Conservation (phyloP, 2,329 filamentous ascomycete species). For the Fusarium piperis region DNA sequence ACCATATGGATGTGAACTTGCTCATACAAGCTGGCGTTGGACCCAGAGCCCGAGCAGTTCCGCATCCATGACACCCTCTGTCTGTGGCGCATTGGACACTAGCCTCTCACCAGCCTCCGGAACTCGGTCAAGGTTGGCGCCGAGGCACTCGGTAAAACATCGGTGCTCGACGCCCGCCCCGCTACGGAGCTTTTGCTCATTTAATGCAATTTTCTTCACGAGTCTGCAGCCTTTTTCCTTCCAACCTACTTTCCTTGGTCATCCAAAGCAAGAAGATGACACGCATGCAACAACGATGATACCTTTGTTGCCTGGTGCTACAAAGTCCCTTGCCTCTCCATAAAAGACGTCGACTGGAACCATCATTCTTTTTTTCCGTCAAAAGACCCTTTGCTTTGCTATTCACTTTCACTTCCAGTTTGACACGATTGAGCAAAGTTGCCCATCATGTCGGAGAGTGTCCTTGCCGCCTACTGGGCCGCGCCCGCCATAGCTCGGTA, state of each 20-base stretch:
- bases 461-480: slow-evolving; percentile 51
- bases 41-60: slow-evolving; percentile 25
- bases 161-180: slow-evolving; percentile 31
- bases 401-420: slow-evolving; percentile 9
- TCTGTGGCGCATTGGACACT: slow-evolving; percentile 18
- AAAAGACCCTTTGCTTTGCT: slow-evolving; percentile 19
- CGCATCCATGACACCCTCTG: slow-evolving; percentile 29
- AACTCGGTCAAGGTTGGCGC: slow-evolving; percentile 3
- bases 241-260: slow-evolving; percentile 33
- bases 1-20: slow-evolving; percentile 21
- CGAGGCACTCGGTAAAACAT: slow-evolving; percentile 14
- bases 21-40: slow-evolving; percentile 16
- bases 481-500: slow-evolving; percentile 56
- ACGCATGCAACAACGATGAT: slow-evolving; percentile 49
- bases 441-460: slow-evolving; percentile 46
- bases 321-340: slow-evolving; percentile 33
- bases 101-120: slow-evolving; percentile 22
- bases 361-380: slow-evolving; percentile 6
- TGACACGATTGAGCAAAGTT: slow-evolving; percentile 45
- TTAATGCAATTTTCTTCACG: slow-evolving; percentile 37
- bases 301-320: slow-evolving; percentile 42
- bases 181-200: slow-evolving; percentile 37
- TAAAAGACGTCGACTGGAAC: slow-evolving; percentile 18
- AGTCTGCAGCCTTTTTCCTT: slow-evolving; percentile 25
- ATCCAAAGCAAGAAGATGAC: slow-evolving; percentile 46